Base-by-base conservation (phyloP, 208 protist species). In the Phytomonas sp. region DNA sequence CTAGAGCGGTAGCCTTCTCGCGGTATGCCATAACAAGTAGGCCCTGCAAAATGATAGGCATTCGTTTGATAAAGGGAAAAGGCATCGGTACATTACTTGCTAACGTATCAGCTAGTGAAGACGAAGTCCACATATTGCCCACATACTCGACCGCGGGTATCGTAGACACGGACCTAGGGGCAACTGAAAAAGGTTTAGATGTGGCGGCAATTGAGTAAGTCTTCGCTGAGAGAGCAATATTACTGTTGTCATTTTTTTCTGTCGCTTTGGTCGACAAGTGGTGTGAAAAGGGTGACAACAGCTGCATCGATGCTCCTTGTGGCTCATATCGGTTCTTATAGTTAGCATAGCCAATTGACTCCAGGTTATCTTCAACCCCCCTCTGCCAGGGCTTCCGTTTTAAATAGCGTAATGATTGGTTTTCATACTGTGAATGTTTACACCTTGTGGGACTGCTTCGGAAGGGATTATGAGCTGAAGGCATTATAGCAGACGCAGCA, bases 41-140 rank as follows among this genome's bases (percentile, higher is more conserved):
- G 2, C 81, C 84, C 70, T 95, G 91, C 42, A 94, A 75, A 64
- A 95, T 60, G 70, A 89, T 82, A 29, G 91, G 91, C 78, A 93
- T 73, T 33, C 86, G 76, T 37, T 87, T 76, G 56, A 92, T 76
- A 66, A 89, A 83, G 8, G 86, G 87, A 66, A 93, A 91, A 37
- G 69, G 63, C 29, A 61, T 40, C 29, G 45, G 45, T 56, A 56
- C 45, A 56, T 6, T 19, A 56, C 45, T 26, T 26, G 45, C 45
- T 56, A 56, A 19, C 19, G 45, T 56, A 19, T 56, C 26, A 26
- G 30, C 52, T 14, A 33, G 4, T 26, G 37, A 49, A 34, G 63
- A 49, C 5, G 66, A 37, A 29, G 67, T 69, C 49, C 32, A 77
- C 42, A 60, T 56, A 37, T 77, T 77, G 29, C 56, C 65, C 5